Base-by-base conservation (phyloP, 805 yeast genomes). In the Candida jianshihensis region DNA sequence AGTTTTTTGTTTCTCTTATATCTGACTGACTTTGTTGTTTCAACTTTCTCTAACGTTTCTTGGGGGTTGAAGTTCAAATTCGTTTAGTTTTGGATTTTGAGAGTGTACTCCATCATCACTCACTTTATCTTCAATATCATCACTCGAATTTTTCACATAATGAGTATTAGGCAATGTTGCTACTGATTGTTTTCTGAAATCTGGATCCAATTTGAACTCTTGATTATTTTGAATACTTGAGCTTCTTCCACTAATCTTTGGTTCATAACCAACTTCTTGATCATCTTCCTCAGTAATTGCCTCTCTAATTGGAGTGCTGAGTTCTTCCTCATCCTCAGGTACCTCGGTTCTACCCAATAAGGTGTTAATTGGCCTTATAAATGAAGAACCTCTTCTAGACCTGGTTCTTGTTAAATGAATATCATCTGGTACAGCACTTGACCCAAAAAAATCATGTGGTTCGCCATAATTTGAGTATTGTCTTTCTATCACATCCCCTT, bases 11-110 rank as follows among this genome's bases (percentile, higher is more conserved):
- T 19, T 19, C 54, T 37, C 16, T 44, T 37, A 12, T 40, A 35
- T 34, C 44, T 48, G 20, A 37, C 49, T 39, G 14, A 45, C 27
- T 31, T 15, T 13, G 30, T 32, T 11, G 31, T 29, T 4, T 14
- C 12, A 5, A 13, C 13, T 19, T 18, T 29, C 13, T 9, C 24
- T 10, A 29, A n/a, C 24, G 26, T 24, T 12, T 5, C n/a, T 11
- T n/a, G n/a, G n/a, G n/a, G 13, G n/a, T 24, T 7, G 13, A 6
- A 24, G 26, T 11, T 11, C 14, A 12, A 9, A 11, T 11, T 5
- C 26, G 13, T 11, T 24, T 24, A n/a, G n/a, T 7, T n/a, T n/a
- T n/a, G n/a, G n/a, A n/a, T n/a, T n/a, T n/a, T n/a, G n/a, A n/a
- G n/a, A n/a, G n/a, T n/a, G n/a, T n/a, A n/a, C n/a, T n/a, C n/a